Evolutionary conservation across 2,329 filamentous ascomycete genomes (phyloP).

Genomic region (Penicillium rolfsii): DNA sequence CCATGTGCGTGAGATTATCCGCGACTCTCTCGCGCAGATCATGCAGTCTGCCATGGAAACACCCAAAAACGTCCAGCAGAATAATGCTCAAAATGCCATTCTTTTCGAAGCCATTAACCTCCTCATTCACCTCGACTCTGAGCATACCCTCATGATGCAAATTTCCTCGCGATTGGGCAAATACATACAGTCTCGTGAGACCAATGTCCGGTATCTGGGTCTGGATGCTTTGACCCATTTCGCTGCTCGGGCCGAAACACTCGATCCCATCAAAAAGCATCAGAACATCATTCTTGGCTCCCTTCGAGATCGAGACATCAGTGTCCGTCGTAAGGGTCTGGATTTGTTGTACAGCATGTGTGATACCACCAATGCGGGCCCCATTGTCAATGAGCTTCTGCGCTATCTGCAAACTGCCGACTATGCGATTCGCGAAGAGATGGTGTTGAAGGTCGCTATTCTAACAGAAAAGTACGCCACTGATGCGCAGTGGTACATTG

Average conservation of each 20-base stretch:
- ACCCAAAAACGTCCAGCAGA: conserved; percentile 98
- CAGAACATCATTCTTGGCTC: conserved; percentile 95
- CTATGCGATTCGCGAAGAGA: conserved; percentile 97
- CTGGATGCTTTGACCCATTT: conserved; percentile 98
- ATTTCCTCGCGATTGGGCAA: conserved; percentile 88
- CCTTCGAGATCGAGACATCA: conserved; percentile 93
- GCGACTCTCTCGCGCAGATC: conserved; percentile 87
- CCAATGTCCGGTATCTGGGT: conserved; percentile 94
- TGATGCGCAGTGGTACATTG: conserved; percentile 98
- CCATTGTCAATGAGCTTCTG: conserved; percentile 89
- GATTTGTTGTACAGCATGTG: conserved; percentile 99
- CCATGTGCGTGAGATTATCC: conserved; percentile 86
- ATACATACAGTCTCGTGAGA: conserved; percentile 96
- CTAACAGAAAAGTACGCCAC: conserved; percentile 98
- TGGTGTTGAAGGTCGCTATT: conserved; percentile 99
- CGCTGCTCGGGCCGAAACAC: conserved; percentile 86
- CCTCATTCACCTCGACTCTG: conserved; percentile 95
- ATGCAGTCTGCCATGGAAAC: conserved; percentile 88
- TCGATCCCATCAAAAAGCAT: conserved; percentile 97
- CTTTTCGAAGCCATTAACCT: conserved; percentile 98
- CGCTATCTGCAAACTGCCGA: conserved; percentile 95
- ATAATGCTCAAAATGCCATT: conserved; percentile 97
- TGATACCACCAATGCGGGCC: conserved; percentile 88
- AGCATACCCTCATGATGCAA: conserved; percentile 92
- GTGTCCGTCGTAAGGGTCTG: conserved; percentile 90